phyloP scores from a whole-genome alignment of 768 basidiomycete genomes.

The Boletus subcaerulescens region DNA sequence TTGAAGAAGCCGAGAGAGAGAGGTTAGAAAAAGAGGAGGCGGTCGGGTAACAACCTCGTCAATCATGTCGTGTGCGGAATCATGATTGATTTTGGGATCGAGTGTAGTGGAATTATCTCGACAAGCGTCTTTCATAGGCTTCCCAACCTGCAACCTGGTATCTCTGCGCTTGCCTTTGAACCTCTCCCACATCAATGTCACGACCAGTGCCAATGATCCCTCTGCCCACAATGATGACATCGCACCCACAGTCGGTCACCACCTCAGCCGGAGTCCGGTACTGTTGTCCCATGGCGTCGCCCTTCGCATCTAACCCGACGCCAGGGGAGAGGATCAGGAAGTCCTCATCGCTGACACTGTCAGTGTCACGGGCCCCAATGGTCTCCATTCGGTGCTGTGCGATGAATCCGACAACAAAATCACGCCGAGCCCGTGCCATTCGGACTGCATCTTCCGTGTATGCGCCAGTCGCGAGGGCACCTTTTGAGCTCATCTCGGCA shows the following conservation, averaged over 20 bases:
- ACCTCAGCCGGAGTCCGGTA: conserved; percentile 89
- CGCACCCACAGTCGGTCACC: conserved; percentile 76
- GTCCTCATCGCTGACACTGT: conserved; percentile 54
- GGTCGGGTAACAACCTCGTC: neutral
- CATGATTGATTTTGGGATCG: neutral
- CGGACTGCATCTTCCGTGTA: conserved; percentile 84
- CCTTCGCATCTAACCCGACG: conserved; percentile 75
- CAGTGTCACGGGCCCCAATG: conserved; percentile 39
- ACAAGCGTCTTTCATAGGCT: conserved; percentile 70
- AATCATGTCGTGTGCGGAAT: too few species aligned
- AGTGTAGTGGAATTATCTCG: conserved; percentile 2
- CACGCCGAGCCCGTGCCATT: conserved; percentile 78
- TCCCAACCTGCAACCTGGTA: conserved; percentile 88
- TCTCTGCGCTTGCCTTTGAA: conserved; percentile 67
- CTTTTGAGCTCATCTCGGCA: conserved; percentile 94
- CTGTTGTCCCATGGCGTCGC: conserved; percentile 91
- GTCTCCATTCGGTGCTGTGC: conserved; percentile 83
- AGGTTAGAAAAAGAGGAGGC: conserved; percentile 9
- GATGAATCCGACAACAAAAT: conserved; percentile 97
- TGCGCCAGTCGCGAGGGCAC: conserved; percentile 74
- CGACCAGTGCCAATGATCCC: conserved; percentile 79
- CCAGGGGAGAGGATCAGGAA: conserved; percentile 92
- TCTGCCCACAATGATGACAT: conserved; percentile 96
- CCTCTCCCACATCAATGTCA: conserved; percentile 38
- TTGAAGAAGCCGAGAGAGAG: conserved; percentile 37